A percentile compares a stretch with the other conserved stretches of the same genome.
Evolutionary conservation across 2,329 filamentous ascomycete genomes (phyloP).

Genomic region (Exophiala mesophila): DNA sequence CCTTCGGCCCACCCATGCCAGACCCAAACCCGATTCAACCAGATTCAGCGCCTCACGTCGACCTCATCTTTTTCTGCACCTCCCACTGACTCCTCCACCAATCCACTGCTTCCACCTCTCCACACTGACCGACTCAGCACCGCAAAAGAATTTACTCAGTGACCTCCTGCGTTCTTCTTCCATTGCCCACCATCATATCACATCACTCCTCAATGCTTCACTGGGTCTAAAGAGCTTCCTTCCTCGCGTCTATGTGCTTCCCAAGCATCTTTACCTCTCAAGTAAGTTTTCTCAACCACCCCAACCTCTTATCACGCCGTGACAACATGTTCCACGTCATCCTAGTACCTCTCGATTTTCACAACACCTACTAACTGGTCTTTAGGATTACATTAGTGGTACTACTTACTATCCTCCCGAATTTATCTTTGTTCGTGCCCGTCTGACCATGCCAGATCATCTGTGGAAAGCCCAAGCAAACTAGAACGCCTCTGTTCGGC

Average conservation of each 20-base stretch:
- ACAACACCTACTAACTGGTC: slow-evolving; percentile 34
- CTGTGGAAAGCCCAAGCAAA: slow-evolving; percentile 64
- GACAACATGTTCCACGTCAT: slow-evolving; percentile 20
- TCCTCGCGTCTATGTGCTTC: slow-evolving; percentile 59
- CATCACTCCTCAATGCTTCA: not conserved
- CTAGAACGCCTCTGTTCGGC: slow-evolving; percentile 38
- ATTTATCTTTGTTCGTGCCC: slow-evolving; percentile 1
- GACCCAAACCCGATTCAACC: not conserved
- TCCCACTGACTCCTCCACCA: slow-evolving; percentile 1
- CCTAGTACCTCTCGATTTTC: slow-evolving; percentile 4
- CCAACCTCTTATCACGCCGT: no score
- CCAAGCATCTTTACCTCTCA: slow-evolving; percentile 80
- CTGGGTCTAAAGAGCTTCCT: not conserved
- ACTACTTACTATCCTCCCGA: slow-evolving; percentile 30
- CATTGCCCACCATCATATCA: no score
- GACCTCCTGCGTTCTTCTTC: not conserved
- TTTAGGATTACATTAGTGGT: slow-evolving; percentile 62
- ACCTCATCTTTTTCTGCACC: not conserved
- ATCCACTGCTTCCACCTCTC: not conserved
- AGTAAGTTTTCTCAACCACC: slow-evolving; percentile 53
- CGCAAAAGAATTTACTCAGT: slow-evolving; percentile 1
- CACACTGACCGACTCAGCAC: slow-evolving; percentile 1
- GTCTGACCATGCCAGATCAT: slow-evolving; percentile 48
- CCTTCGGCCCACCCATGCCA: not conserved
- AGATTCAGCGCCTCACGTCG: not conserved